Conservation (phyloP, 768 basidiomycete species). For the Russula abietina region DNA sequence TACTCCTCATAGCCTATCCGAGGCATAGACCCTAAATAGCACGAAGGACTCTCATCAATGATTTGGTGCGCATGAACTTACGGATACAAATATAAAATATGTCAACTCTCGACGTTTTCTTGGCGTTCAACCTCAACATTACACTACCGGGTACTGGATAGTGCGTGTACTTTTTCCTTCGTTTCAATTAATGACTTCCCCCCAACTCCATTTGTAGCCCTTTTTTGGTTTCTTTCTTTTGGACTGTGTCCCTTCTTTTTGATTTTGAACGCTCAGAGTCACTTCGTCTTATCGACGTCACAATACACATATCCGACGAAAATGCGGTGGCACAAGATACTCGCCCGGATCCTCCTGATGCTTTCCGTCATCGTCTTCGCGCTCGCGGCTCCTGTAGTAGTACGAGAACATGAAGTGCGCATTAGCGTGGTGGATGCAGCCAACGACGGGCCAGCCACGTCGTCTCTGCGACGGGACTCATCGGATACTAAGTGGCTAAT, state of each 20-base stretch:
- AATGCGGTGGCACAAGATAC: not conserved
- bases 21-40: not conserved
- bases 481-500: too few species aligned
- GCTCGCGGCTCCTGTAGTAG: not conserved
- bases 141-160: not conserved
- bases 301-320: too few species aligned
- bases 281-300: not conserved
- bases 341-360: not conserved
- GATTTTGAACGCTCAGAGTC: not conserved
- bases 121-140: not conserved
- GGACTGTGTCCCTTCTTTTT: not conserved
- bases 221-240: not conserved
- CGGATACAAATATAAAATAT: not conserved
- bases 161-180: not conserved
- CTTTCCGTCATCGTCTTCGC: not conserved
- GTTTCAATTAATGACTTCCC: not conserved
- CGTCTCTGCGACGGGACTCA: not conserved
- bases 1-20: not conserved
- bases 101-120: not conserved
- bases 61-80: too few species aligned
- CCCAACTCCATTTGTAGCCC: not conserved
- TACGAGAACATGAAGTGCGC: not conserved
- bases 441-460: too few species aligned
- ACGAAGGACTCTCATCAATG: not conserved
- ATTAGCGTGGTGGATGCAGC: too few species aligned